A percentile compares a stretch with the other conserved stretches of the same genome.
phyloP scores from a whole-genome alignment of 1,284 basidiomycete genomes.

The Ganoderma multipileum region DNA sequence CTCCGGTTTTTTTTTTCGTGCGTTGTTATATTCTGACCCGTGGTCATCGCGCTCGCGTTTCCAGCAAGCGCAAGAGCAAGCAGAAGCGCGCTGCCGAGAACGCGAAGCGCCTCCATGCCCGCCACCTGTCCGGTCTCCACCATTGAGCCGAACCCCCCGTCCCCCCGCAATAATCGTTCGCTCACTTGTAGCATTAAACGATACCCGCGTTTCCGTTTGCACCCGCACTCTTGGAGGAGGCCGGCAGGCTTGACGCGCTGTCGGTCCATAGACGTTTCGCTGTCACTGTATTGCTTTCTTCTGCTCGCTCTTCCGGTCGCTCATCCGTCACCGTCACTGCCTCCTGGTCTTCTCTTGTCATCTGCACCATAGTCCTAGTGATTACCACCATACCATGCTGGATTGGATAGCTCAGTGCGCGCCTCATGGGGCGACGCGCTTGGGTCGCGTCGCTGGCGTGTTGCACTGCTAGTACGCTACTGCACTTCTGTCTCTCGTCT shows the following conservation, averaged over 20 bases:
- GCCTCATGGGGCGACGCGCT: slow-evolving; percentile 11
- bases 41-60: neutral
- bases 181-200: slow-evolving; percentile 14
- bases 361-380: neutral
- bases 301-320: neutral
- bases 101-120: slow-evolving; percentile 27
- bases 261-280: slow-evolving; percentile 9
- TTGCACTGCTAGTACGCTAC: slow-evolving; percentile 5
- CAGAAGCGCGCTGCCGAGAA: slow-evolving; percentile 5
- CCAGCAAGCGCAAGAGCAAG: slow-evolving; percentile 17
- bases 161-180: neutral
- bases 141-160: slow-evolving; percentile 15
- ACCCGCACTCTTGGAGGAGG: slow-evolving; percentile 6
- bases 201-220: slow-evolving; percentile 22
- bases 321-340: neutral
- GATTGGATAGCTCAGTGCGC: slow-evolving; percentile 7
- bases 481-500: neutral
- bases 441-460: slow-evolving; percentile 5
- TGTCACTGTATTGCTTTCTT: neutral
- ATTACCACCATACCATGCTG: neutral
- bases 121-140: slow-evolving; percentile 23
- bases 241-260: slow-evolving; percentile 28
- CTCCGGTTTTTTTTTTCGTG: neutral
- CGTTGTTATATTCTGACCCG: slow-evolving; percentile 2
- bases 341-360: neutral